phyloP scores from a whole-genome alignment of 108 stramenopile species.

The Craspedostauros australis region DNA sequence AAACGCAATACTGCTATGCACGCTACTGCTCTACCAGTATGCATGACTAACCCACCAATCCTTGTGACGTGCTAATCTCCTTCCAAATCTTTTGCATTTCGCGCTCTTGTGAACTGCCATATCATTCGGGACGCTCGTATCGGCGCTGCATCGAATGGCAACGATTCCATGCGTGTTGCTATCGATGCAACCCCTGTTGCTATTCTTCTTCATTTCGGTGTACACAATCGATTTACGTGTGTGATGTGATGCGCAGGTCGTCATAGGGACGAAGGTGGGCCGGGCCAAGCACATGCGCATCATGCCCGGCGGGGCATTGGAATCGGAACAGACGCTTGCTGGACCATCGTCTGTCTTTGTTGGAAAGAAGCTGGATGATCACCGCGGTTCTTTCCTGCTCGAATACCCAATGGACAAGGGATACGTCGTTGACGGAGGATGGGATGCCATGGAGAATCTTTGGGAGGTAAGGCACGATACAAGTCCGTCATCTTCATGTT shows the following conservation, averaged over 20 bases:
- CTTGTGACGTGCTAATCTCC: no score
- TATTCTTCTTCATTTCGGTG: constrained; percentile 2
- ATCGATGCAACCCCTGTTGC: not conserved
- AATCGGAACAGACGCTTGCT: constrained; percentile 55
- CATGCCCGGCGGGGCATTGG: constrained; percentile 94
- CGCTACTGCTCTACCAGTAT: no score
- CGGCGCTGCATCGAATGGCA: not conserved
- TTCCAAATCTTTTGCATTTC: no score
- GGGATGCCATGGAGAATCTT: constrained; percentile 92
- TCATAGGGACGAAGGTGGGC: constrained; percentile 87
- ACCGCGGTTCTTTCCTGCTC: constrained; percentile 88
- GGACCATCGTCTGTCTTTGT: constrained; percentile 81
- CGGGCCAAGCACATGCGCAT: constrained; percentile 90
- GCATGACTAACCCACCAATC: no score
- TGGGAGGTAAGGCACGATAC: constrained; percentile 71
- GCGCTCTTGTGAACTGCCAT: not conserved
- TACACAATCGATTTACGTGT: no score
- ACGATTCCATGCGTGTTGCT: no score
- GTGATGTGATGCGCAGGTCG: no score
- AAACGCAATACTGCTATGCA: no score
- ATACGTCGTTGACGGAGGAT: constrained; percentile 73
- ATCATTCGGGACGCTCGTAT: not conserved
- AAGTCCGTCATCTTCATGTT: no score
- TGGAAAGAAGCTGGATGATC: constrained; percentile 88
- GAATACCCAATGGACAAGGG: constrained; percentile 94